phyloP scores from a whole-genome alignment of 2,329 filamentous ascomycete species.

The Botryotinia globosa region DNA sequence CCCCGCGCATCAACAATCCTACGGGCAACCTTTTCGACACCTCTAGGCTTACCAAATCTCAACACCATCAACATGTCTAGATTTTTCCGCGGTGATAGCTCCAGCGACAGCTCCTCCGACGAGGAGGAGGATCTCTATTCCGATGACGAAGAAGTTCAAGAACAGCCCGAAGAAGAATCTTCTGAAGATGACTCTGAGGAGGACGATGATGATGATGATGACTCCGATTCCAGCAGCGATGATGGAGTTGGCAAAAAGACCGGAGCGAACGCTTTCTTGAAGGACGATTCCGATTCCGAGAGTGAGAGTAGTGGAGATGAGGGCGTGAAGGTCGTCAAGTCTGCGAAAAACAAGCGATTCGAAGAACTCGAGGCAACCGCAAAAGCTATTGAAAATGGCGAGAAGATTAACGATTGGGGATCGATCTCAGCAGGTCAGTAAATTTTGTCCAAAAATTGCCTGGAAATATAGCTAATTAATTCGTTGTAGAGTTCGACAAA shows the following conservation, averaged over 20 bases:
- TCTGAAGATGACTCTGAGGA: constrained; percentile 50
- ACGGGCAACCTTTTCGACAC: constrained; percentile 7
- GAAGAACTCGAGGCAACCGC: constrained; percentile 92
- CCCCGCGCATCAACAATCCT: constrained; percentile 19
- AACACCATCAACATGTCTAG: constrained; percentile 70
- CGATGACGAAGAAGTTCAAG: constrained; percentile 62
- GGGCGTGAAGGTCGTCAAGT: constrained; percentile 83
- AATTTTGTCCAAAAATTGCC: constrained; percentile 23
- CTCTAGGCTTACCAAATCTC: neutral
- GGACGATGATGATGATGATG: constrained; percentile 52
- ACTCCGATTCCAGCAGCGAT: constrained; percentile 53
- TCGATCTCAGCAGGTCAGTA: constrained; percentile 79
- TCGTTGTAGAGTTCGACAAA: constrained; percentile 79
- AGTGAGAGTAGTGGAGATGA: constrained; percentile 78
- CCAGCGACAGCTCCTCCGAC: constrained; percentile 85
- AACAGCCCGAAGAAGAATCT: constrained; percentile 45
- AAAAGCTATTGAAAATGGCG: constrained; percentile 88
- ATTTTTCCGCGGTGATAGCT: constrained; percentile 97
- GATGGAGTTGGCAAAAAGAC: constrained; percentile 62
- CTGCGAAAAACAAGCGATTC: constrained; percentile 94
- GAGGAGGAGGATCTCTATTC: constrained; percentile 95
- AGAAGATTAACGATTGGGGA: constrained; percentile 98
- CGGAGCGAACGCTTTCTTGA: constrained; percentile 83
- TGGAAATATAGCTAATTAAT: constrained; percentile 25
- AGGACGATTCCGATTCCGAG: constrained; percentile 70